A percentile compares a stretch with the other conserved stretches of the same genome.
Evolutionary conservation across 768 basidiomycete genomes (phyloP).

Genomic region (Suillus discolor): DNA sequence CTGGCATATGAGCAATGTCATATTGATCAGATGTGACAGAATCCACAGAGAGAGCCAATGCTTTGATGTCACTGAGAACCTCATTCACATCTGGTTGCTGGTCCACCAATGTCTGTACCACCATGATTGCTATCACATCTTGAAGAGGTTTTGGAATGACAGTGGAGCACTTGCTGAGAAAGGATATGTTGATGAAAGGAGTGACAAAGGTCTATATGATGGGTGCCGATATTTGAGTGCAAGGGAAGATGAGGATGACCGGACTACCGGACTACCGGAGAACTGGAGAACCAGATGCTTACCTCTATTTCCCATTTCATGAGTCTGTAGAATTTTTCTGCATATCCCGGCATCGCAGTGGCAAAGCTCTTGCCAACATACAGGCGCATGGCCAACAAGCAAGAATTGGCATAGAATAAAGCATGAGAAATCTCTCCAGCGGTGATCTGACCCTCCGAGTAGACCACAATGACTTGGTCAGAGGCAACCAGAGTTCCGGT

Average conservation of each 20-base stretch:
- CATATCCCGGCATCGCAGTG: no score
- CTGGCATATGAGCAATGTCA: background rate
- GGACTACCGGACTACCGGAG: no score
- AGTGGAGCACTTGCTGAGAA: background rate
- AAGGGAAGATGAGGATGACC: no score
- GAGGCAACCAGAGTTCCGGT: no score
- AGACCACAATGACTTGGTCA: background rate
- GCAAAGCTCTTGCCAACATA: background rate
- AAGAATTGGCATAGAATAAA: background rate
- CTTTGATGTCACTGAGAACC: background rate
- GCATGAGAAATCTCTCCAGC: background rate
- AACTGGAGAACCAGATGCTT: no score
- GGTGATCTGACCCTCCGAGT: background rate
- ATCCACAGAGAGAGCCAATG: background rate
- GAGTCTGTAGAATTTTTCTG: background rate
- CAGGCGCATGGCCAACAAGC: background rate
- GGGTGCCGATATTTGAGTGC: no score
- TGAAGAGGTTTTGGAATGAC: background rate
- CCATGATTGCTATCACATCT: background rate
- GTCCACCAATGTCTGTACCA: background rate
- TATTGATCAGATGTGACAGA: accelerated
- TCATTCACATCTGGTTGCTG: background rate
- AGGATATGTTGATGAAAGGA: background rate
- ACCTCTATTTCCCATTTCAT: no score
- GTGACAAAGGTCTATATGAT: background rate